These are phyloP conservation scores for Daedaleopsis sinensis DNA, from an alignment of 768 basidiomycete species.

Conservation along the genomic window DNA sequence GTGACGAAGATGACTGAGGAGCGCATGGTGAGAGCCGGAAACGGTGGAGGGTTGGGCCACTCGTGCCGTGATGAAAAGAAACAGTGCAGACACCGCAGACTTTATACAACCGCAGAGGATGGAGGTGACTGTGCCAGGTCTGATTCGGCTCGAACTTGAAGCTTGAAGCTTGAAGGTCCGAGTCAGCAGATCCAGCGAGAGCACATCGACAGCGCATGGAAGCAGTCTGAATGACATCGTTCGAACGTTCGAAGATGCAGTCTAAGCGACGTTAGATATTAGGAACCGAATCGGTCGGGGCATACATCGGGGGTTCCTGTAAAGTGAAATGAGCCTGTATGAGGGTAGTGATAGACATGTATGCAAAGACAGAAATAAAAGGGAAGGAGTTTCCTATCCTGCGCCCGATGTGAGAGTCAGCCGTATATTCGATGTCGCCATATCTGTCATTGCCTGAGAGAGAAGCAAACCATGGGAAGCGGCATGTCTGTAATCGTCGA, in stretches of 20 bases:
- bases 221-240: no score
- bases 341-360: neutral
- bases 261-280: neutral
- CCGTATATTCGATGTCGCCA: constrained; percentile 1
- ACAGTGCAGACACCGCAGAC: neutral
- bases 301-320: neutral
- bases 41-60: neutral
- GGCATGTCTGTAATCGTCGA: no score
- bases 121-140: neutral
- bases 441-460: neutral
- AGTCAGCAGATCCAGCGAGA: neutral
- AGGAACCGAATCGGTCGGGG: neutral
- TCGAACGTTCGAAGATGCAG: neutral
- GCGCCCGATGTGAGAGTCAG: neutral
- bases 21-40: constrained; percentile 21
- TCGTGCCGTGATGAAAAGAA: neutral
- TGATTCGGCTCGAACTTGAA: no score
- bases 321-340: neutral
- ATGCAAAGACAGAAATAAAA: neutral
- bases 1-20: constrained; percentile 15
- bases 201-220: neutral
- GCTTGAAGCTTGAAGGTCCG: no score
- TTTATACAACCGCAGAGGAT: neutral
- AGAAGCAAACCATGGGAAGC: neutral
- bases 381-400: neutral